These are phyloP conservation scores for Aspergillus felis DNA, from an alignment of 2,329 filamentous ascomycete genomes.

Conservation along the genomic window DNA sequence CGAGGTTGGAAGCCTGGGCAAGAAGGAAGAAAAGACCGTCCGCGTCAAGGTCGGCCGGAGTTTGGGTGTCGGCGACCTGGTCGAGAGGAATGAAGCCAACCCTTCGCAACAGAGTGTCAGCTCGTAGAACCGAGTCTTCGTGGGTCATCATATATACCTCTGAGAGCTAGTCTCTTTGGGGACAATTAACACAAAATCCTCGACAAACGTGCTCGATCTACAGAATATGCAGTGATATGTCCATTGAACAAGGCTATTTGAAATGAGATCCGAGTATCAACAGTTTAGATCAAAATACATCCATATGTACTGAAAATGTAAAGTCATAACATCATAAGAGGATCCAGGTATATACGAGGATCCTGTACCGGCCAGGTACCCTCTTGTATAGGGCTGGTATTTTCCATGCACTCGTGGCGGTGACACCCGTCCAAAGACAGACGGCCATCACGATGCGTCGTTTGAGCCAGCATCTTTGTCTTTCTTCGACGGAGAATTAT, in stretches of 20 bases:
- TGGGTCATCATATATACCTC: neutral
- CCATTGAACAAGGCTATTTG: neutral
- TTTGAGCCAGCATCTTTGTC: neutral
- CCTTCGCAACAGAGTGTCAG: neutral
- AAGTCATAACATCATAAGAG: neutral
- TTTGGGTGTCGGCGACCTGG: constrained; percentile 66
- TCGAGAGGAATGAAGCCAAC: constrained; percentile 45
- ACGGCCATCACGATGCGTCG: neutral
- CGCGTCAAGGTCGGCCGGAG: constrained; percentile 81
- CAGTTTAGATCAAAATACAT: neutral
- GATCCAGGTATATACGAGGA: neutral
- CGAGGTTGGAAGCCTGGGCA: constrained; percentile 63
- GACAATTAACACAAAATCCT: neutral
- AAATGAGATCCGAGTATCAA: neutral
- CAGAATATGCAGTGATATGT: neutral
- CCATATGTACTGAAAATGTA: neutral
- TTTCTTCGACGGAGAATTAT: neutral
- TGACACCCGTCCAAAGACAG: neutral
- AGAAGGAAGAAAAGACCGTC: constrained; percentile 60
- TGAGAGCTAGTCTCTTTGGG: neutral
- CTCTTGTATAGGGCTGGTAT: neutral
- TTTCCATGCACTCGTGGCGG: neutral
- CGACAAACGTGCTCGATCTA: neutral
- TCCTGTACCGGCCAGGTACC: neutral
- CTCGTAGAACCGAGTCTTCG: neutral